Evolutionary conservation across 1,139 yeast species (phyloP), one percentile per base, ranked within the genome.

Genomic region (Wickerhamomyces sp.): DNA sequence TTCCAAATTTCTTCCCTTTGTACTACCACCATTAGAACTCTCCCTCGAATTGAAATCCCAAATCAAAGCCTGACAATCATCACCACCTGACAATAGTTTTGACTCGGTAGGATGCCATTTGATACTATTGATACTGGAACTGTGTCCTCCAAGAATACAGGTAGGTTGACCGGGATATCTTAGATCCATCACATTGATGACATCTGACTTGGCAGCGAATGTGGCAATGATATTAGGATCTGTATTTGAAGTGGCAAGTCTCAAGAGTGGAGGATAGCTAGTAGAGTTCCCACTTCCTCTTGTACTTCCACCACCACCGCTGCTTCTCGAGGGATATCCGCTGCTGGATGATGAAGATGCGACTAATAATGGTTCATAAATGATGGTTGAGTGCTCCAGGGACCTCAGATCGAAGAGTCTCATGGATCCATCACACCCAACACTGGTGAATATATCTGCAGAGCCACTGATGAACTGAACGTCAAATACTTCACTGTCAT

Each of bases 401-500:
- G 94, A 78, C 49, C 99, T 71, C 51, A 93, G 72, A 61, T 93
- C 99, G 66, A 93, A 93, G 27, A 93, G 85, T 44, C 99, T 73
- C 65, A 91, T 89, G 18, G 95, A 84, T 1, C 99, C 99, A 66
- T 93, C 99, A 46, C 91, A 91, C 3, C 98, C 96, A 43, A 93
- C 96, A 45, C 95, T 85, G 39, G 95, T 89, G 67, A 93, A 93
- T 30, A 91, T 75, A 60, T 89, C 81, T 41, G 85, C 79, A 35
- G 89, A 80, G 37, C 82, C 81, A 47, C 85, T 79, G 42, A 90
- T 71, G 64, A 90, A 93, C 54, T 87, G 79, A 26, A 91, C 98
- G 63, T 93, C 99, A 63, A 82, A 89, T 6, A 93, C 99, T 64
- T 91, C 98, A 49, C 85, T 81, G 62, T 93, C 99, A 65, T 93